phyloP scores from a whole-genome alignment of 1,139 yeast species.

The Zygoascus hellenicus region DNA sequence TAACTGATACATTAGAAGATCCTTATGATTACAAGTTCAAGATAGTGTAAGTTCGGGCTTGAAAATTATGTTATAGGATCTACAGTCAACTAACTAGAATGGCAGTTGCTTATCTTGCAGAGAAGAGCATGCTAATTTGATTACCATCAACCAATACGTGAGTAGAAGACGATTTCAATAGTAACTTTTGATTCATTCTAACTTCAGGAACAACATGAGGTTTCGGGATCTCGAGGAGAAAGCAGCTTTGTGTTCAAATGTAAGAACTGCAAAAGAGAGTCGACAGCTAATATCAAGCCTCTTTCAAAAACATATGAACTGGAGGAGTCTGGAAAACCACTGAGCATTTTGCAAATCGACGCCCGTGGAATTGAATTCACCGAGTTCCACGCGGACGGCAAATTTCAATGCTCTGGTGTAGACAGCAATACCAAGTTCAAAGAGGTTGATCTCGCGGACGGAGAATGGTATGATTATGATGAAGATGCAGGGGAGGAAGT shows the following conservation, averaged over 20 bases:
- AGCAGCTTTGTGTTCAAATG: constrained; percentile 83
- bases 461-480: constrained; percentile 95
- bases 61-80: neutral
- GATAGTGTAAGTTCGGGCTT: constrained; percentile 38
- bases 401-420: constrained; percentile 55
- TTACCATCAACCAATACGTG: constrained; percentile 58
- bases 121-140: constrained; percentile 68
- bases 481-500: constrained; percentile 79
- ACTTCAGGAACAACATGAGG: constrained; percentile 39
- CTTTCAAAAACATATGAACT: constrained; percentile 29
- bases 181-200: neutral
- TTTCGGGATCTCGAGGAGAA: constrained; percentile 71
- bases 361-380: constrained; percentile 77
- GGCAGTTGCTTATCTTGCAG: constrained; percentile 67
- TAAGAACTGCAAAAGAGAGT: constrained; percentile 52
- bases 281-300: constrained; percentile 29
- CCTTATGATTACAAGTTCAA: constrained; percentile 74
- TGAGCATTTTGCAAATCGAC: constrained; percentile 62
- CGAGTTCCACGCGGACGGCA: constrained; percentile 64
- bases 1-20: constrained; percentile 51
- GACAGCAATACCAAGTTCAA: constrained; percentile 48
- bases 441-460: constrained; percentile 69
- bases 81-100: neutral
- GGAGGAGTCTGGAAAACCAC: constrained; percentile 37
- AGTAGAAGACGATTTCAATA: constrained; percentile 13